Evolutionary conservation across 768 basidiomycete species (phyloP), one percentile per base, ranked within the genome.

Genomic region (Cyathus striatus): DNA sequence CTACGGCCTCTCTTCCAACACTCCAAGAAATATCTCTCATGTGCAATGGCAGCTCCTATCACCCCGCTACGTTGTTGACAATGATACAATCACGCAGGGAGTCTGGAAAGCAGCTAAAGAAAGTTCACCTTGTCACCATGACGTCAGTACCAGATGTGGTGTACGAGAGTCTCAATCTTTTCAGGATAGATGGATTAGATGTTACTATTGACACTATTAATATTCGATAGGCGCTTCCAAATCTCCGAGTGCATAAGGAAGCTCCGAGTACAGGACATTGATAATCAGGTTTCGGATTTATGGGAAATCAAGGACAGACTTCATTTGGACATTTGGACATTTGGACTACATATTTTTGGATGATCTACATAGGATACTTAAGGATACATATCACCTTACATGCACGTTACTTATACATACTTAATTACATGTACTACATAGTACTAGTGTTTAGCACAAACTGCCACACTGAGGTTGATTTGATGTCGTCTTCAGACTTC

Each of bases 31-130:
- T 67, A 3, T 51, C 53, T 41, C 33, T 72, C 5, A 58, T 69
- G 40, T 66, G 65, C 42, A 52, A 58, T 40, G 70, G 70, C n/a
- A 58, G 53, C 21, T 47, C 42, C 2, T 63, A 60, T 47, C 54
- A 51, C n/a, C 45, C 55, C 36, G 17, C 39, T 4, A 45, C 39
- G 6, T 41, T 71, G 10, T 36, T 63, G 22, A 51, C 58, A 2
- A 52, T 70, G 35, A 47, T 73, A 16, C 48, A 61, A 17, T 68
- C 68, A 27, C 57, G 68, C 25, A 56, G 59, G 55, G 20, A 36
- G 35, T 18, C 20, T 18, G 53, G 46, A 42, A 44, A 38, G 26
- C 21, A 27, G 9, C 53, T 68, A n/a, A 50, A 54, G 36, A 41
- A 44, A 13, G 55, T 68, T 38, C 51, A 53, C 17, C 45, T 68